phyloP scores from a whole-genome alignment of 345 rosid species.

The Camelina sativa region DNA sequence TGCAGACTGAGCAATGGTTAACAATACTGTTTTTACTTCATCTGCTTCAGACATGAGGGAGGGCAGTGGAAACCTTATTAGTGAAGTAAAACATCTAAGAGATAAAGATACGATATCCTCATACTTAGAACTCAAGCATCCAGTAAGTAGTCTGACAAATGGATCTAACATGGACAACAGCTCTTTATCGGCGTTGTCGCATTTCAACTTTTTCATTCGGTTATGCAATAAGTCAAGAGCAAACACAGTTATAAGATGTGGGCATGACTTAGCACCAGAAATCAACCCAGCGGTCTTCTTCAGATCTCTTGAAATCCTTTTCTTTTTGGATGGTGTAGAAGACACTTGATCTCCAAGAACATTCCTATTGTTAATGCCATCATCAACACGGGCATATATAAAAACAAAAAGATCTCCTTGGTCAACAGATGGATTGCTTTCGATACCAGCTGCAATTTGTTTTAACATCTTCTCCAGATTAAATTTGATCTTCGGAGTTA shows the following conservation, averaged over 20 bases:
- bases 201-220: slow-evolving; percentile 60
- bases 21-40: slow-evolving; percentile 66
- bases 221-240: slow-evolving; percentile 69
- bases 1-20: slow-evolving; percentile 71
- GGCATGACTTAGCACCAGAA: slow-evolving; percentile 51
- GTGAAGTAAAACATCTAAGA: slow-evolving; percentile 72
- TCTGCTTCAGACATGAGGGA: slow-evolving; percentile 77
- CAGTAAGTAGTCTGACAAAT: slow-evolving; percentile 66
- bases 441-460: slow-evolving; percentile 80
- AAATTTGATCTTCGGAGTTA: slow-evolving; percentile 70
- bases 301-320: slow-evolving; percentile 37
- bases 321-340: slow-evolving; percentile 36
- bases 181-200: slow-evolving; percentile 49
- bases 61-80: slow-evolving; percentile 79
- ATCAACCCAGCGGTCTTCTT: slow-evolving; percentile 44
- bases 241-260: slow-evolving; percentile 77
- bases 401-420: slow-evolving; percentile 74
- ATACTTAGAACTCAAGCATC: slow-evolving; percentile 83
- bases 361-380: slow-evolving; percentile 58
- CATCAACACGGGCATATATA: slow-evolving; percentile 63
- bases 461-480: slow-evolving; percentile 76
- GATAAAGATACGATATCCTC: slow-evolving; percentile 79
- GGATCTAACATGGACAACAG: slow-evolving; percentile 82
- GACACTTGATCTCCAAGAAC: slow-evolving; percentile 46
- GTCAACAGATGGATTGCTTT: slow-evolving; percentile 75